Evolutionary conservation across 371 early-diverging fungal genomes (phyloP).

Genomic region (Mortierella sp.): DNA sequence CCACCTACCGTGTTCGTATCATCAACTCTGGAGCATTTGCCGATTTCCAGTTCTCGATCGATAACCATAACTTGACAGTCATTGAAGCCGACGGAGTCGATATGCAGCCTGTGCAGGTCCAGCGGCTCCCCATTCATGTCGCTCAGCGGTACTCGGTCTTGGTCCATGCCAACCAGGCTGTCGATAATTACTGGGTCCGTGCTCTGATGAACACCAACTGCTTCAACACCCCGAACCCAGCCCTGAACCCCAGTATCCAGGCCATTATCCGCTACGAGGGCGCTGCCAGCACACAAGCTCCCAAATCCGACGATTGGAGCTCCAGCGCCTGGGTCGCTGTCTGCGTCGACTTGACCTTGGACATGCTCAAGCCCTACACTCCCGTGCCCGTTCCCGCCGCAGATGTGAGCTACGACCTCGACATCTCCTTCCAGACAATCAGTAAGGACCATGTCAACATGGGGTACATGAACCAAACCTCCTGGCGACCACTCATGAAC

Average conservation of each 20-base stretch:
- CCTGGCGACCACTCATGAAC: slow-evolving; percentile 33
- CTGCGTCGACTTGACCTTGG: slow-evolving; percentile 30
- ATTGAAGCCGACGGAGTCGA: slow-evolving; percentile 63
- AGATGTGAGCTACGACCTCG: slow-evolving; percentile 10
- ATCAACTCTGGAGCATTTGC: slow-evolving; percentile 54
- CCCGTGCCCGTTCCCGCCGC: slow-evolving; percentile 22
- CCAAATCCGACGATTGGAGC: slow-evolving; percentile 31
- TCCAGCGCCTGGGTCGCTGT: slow-evolving; percentile 22
- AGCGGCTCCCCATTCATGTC: slow-evolving; percentile 52
- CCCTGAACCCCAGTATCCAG: slow-evolving; percentile 31
- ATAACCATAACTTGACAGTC: slow-evolving; percentile 56
- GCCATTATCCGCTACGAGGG: slow-evolving; percentile 57
- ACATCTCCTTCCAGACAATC: slow-evolving; percentile 39
- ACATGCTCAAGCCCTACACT: slow-evolving; percentile 36
- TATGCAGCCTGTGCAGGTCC: slow-evolving; percentile 47
- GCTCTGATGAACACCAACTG: slow-evolving; percentile 52
- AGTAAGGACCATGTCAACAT: slow-evolving; percentile 12
- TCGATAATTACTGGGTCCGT: slow-evolving; percentile 57
- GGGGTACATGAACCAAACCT: slow-evolving; percentile 35
- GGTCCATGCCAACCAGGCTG: slow-evolving; percentile 53
- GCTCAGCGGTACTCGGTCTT: slow-evolving; percentile 62
- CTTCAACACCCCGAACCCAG: slow-evolving; percentile 24
- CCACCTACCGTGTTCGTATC: slow-evolving; percentile 44
- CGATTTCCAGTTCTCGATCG: slow-evolving; percentile 57
- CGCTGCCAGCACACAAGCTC: slow-evolving; percentile 24